Evolutionary conservation across 2,329 filamentous ascomycete genomes (phyloP).

Genomic region (Lachnellula cervina): DNA sequence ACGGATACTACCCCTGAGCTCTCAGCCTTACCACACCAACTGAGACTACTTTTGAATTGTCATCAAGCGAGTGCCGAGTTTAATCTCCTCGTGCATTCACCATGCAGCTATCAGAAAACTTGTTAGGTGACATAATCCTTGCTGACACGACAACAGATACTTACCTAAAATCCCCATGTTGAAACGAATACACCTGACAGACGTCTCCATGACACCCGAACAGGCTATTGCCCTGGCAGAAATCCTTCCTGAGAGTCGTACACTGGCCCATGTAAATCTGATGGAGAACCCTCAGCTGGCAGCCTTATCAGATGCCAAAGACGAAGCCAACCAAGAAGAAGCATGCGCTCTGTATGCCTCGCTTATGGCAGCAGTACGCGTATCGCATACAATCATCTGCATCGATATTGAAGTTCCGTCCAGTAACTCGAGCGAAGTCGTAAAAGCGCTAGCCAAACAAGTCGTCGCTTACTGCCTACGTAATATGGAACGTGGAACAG

Average conservation of each 20-base stretch:
- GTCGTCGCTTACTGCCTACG: conserved; percentile 91
- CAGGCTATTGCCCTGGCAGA: conserved; percentile 90
- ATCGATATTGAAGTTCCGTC: conserved; percentile 88
- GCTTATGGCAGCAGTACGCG: conserved; percentile 77
- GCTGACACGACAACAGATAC: conserved; percentile 45
- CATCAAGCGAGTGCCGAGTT: not conserved
- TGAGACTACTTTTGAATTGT: not conserved
- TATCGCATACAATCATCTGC: conserved; percentile 79
- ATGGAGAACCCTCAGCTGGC: conserved; percentile 73
- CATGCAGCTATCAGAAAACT: not conserved
- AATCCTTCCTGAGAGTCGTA: conserved; percentile 76
- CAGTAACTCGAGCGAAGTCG: conserved; percentile 77
- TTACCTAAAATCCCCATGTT: conserved; percentile 72
- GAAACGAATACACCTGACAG: conserved; percentile 80
- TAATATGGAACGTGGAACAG: conserved; percentile 78
- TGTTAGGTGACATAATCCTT: conserved; percentile 3
- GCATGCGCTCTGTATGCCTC: conserved; percentile 92
- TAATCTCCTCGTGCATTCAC: not conserved
- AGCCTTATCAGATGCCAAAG: conserved; percentile 67
- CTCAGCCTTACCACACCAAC: not conserved
- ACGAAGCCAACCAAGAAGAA: conserved; percentile 81
- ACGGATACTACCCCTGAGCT: not conserved
- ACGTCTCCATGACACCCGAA: conserved; percentile 78
- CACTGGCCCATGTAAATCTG: conserved; percentile 80
- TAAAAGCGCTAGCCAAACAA: conserved; percentile 87